Evolutionary conservation across 257 asterid genomes (phyloP).

Genomic region (Verbascum thapsus): DNA sequence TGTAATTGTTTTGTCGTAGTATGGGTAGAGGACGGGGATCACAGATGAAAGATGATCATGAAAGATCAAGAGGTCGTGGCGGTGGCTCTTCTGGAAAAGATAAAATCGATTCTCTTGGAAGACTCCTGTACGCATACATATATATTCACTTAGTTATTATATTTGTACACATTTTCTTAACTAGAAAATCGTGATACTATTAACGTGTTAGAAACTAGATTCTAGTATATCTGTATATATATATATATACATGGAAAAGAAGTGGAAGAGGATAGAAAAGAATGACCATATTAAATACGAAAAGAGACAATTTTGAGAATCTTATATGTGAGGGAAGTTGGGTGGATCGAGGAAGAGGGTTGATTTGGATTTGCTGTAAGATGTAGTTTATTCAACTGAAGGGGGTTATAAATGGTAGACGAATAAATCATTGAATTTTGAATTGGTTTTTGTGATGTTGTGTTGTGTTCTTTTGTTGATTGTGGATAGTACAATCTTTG

Average conservation of each 20-base stretch:
- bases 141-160: neutral
- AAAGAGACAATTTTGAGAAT: neutral
- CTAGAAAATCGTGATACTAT: no score
- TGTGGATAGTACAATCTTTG: neutral
- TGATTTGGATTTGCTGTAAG: no score
- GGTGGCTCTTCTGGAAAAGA: slow-evolving; percentile 51
- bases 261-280: neutral
- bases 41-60: slow-evolving; percentile 41
- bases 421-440: neutral
- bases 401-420: neutral
- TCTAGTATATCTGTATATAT: no score
- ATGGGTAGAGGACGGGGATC: slow-evolving; percentile 53
- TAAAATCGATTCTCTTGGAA: slow-evolving; percentile 78
- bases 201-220: no score
- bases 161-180: neutral
- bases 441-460: slow-evolving; percentile 1
- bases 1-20: slow-evolving; percentile 35
- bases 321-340: slow-evolving; percentile 8
- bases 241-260: slow-evolving; percentile 2
- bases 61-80: slow-evolving; percentile 48
- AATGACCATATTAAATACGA: neutral
- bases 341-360: neutral
- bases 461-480: neutral
- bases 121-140: slow-evolving; percentile 60
- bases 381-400: no score